Conservation (phyloP, 2,329 filamentous ascomycete genomes). For the Pyrenophora graminea region DNA sequence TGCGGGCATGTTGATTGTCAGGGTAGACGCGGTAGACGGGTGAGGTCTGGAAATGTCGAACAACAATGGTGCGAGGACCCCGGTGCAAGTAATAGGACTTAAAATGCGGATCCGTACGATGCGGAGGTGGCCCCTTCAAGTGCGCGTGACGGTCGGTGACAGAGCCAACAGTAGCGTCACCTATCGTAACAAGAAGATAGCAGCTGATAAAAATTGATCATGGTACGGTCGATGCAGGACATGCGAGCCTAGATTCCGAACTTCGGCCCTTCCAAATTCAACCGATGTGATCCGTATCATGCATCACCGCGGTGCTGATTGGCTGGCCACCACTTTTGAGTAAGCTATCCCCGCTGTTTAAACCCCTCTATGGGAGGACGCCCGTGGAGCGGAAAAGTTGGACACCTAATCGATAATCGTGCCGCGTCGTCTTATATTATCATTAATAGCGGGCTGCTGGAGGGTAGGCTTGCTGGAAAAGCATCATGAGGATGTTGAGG, state of each 20-base stretch:
- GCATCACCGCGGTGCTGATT: conserved; percentile 27
- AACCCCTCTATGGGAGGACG: conserved; percentile 34
- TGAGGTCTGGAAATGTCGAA: conserved; percentile 21
- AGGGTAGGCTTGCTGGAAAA: conserved; percentile 9
- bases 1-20: conserved; percentile 34
- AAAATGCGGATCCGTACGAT: conserved; percentile 25
- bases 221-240: conserved; percentile 26
- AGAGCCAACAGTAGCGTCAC: conserved; percentile 33
- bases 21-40: conserved; percentile 6
- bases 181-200: conserved; percentile 30
- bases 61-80: conserved; percentile 26
- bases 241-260: conserved; percentile 26
- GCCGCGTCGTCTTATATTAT: conserved; percentile 12
- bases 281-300: conserved; percentile 17
- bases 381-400: conserved; percentile 32
- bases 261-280: conserved; percentile 23
- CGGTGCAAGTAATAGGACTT: conserved; percentile 19
- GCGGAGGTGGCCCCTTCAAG: conserved; percentile 20
- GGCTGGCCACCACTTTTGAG: conserved; percentile 15
- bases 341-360: conserved; percentile 6
- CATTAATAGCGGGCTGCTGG: conserved; percentile 7
- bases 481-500: conserved; percentile 14
- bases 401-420: conserved; percentile 15
- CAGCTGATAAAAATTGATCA: conserved; percentile 34
- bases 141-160: conserved; percentile 29